Evolutionary conservation across 1,139 yeast genomes (phyloP), one percentile per base, ranked within the genome.

Genomic region (Nematodospora anomalae): DNA sequence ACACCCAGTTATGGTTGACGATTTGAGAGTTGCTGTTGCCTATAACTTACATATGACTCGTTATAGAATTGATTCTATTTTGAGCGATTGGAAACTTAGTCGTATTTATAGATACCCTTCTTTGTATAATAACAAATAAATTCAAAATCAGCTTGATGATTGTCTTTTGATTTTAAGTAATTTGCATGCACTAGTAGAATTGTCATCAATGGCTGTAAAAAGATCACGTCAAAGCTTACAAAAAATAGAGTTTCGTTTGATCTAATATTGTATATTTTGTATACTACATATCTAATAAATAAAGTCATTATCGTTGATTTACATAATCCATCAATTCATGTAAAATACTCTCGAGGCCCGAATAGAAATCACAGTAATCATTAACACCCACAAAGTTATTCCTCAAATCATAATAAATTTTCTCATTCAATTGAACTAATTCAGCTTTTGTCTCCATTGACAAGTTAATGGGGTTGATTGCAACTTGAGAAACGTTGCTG

Each of bases 1-100:
- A 2, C 75, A 71, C 41, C 72, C 76, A 15, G 52, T 52, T 9
- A 63, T 72, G 71, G 71, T 64, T 28, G 86, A 80, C 53, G 68
- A 66, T 27, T 53, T 74, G 10, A 70, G 71, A 40, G 52, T 54
- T 11, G 50, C 55, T 1, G 64, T 62, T 18, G 62, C 57, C 7
- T 37, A 52, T 25, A 49, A 56, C 36, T 49, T 63, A 10, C 53
- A 46, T 32, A 45, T 55, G 35, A 43, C 53, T 2, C 47, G 49
- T 7, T 62, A 61, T 36, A 55, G 76, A 33, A 56, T 74, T 10
- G 79, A 74, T 38, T 63, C 68, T n/a, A n/a, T 43, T 73, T 53
- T 43, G 79, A 74, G 47, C 70, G 64, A 39, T 52, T 66, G 35
- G 71, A 66, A 45, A 68, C 65, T 6, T 65, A 71, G 72, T 6